A percentile compares a stretch with the other conserved stretches of the same genome.
phyloP scores from a whole-genome alignment of 1,284 basidiomycete genomes.

The Macrocystidia cucumis region DNA sequence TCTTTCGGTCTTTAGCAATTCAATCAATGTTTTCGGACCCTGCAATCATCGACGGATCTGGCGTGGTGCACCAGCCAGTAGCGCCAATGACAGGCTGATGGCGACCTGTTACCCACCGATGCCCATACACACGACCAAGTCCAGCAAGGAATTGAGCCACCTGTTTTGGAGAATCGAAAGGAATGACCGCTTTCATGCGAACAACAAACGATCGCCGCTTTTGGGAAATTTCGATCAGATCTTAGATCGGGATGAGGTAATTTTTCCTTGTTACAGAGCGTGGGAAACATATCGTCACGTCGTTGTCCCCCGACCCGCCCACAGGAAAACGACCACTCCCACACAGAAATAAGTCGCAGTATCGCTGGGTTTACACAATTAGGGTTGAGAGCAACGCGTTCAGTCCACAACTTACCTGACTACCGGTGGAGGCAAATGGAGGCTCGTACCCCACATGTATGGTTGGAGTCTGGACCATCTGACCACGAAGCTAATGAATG shows the following conservation, averaged over 20 bases:
- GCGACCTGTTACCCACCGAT: not conserved
- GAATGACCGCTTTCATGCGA: slow-evolving; percentile 19
- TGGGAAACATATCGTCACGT: too few relatives aligned
- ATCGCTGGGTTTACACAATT: not conserved
- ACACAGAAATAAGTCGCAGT: not conserved
- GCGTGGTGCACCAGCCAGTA: not conserved
- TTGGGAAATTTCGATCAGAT: slow-evolving; percentile 18
- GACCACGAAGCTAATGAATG: too few relatives aligned
- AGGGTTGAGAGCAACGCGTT: too few relatives aligned
- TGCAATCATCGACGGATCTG: not conserved
- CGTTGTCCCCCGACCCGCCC: not conserved
- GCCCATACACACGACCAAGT: slow-evolving; percentile 7
- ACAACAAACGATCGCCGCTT: slow-evolving; percentile 17
- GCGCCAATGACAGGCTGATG: not conserved
- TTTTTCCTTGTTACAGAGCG: too few relatives aligned
- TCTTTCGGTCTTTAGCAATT: slow-evolving; percentile 1
- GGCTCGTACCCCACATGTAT: too few relatives aligned
- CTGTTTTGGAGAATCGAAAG: slow-evolving; percentile 20
- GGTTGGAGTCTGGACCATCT: too few relatives aligned
- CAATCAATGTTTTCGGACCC: not conserved
- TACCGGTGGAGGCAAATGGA: too few relatives aligned
- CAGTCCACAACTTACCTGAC: too few relatives aligned
- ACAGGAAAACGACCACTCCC: not conserved
- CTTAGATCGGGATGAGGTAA: too few relatives aligned
- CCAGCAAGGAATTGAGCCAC: slow-evolving; percentile 5